A percentile compares a stretch with the other conserved stretches of the same genome.
phyloP scores from a whole-genome alignment of 257 asterid species.

The Petrea volubilis region DNA sequence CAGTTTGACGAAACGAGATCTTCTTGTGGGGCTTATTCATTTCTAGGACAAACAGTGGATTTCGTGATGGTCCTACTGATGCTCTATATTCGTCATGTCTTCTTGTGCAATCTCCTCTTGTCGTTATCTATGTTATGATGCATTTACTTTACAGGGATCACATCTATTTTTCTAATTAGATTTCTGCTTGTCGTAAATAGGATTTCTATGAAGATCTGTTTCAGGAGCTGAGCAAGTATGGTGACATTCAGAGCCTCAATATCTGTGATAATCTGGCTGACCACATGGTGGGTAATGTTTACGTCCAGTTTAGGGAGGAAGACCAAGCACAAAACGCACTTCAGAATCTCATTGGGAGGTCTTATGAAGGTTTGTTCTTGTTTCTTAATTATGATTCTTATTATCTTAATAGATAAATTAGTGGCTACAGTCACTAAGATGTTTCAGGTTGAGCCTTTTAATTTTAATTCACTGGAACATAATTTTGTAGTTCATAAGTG shows the following conservation, averaged over 20 bases:
- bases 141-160: background rate
- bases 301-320: conserved; percentile 66
- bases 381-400: background rate
- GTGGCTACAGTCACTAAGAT: conserved; percentile 6
- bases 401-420: background rate
- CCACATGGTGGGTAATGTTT: conserved; percentile 78
- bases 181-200: conserved; percentile 24
- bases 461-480: background rate
- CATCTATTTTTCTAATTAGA: background rate
- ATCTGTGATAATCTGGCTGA: conserved; percentile 72
- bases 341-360: conserved; percentile 81
- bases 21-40: background rate
- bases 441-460: background rate
- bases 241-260: conserved; percentile 66
- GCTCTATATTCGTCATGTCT: background rate
- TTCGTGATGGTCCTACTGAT: background rate
- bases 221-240: conserved; percentile 83
- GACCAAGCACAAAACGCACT: conserved; percentile 82
- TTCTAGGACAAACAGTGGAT: background rate
- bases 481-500: background rate
- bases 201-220: conserved; percentile 75
- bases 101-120: background rate
- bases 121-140: background rate
- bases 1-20: background rate
- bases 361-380: conserved; percentile 61